Percentiles rank a stretch among this genome's conserved stretches.
These are phyloP conservation scores for Pulveroboletus sp. DNA, from an alignment of 1,284 basidiomycete genomes.

Conservation along the genomic window DNA sequence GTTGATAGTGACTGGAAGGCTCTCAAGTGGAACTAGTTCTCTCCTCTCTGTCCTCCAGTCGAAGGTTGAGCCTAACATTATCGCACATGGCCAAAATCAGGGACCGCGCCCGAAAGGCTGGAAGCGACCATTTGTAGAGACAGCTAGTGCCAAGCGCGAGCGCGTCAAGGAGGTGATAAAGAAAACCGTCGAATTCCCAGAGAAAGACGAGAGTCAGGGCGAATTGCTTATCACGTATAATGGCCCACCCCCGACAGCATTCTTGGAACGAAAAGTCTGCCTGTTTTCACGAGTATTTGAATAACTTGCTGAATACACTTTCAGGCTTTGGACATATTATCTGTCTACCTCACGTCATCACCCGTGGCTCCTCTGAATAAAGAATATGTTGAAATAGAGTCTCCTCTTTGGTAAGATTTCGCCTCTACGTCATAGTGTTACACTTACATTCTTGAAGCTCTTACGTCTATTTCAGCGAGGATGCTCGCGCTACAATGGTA, in stretches of 20 bases:
- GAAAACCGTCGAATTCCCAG: conserved; percentile 89
- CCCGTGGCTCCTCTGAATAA: conserved; percentile 89
- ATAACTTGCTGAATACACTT: conserved; percentile 2
- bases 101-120: conserved; percentile 74
- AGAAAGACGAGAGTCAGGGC: conserved; percentile 94
- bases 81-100: conserved; percentile 67
- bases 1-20: conserved; percentile 77
- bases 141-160: conserved; percentile 64
- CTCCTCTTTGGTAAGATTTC: conserved; percentile 72
- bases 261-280: conserved; percentile 70
- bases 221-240: conserved; percentile 82
- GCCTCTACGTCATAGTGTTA: conserved; percentile 15
- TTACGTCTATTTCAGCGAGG: conserved; percentile 83
- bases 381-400: conserved; percentile 90
- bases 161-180: conserved; percentile 53
- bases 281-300: conserved; percentile 7
- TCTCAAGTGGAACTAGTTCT: conserved; percentile 66
- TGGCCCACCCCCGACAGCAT: conserved; percentile 74
- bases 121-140: conserved; percentile 95
- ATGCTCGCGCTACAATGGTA: conserved; percentile 70
- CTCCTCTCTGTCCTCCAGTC: conserved; percentile 77
- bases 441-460: conserved; percentile 44
- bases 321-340: conserved; percentile 81
- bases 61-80: conserved; percentile 78
- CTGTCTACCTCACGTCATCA: conserved; percentile 88